Percentiles rank a stretch among this genome's conserved stretches.
Conservation (phyloP, 768 basidiomycete genomes). For the Russula foetens region DNA sequence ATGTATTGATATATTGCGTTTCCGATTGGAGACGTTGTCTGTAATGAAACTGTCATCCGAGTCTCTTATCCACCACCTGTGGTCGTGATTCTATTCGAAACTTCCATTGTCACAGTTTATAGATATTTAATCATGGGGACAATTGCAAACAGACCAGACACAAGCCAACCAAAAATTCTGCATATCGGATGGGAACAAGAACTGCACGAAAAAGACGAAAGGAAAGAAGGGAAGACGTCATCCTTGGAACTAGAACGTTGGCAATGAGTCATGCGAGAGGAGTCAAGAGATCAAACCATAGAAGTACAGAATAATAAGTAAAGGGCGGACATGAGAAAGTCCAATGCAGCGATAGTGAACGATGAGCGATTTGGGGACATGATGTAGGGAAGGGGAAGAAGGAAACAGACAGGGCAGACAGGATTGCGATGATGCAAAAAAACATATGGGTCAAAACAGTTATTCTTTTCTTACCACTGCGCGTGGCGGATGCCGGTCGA, state of each 20-base stretch:
- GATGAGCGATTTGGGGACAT: constrained; percentile 9
- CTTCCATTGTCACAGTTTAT: background rate
- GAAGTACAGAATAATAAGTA: constrained; percentile 14
- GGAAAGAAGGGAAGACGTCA: background rate
- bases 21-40: background rate
- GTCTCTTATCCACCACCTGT: background rate
- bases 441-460: background rate
- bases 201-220: background rate
- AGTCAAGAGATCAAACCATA: constrained; percentile 3
- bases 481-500: constrained; percentile 18
- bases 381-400: no score
- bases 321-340: background rate
- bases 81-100: background rate
- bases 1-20: constrained; percentile 2
- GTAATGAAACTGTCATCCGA: background rate
- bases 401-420: background rate
- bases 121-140: background rate
- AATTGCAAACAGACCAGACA: background rate
- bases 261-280: constrained; percentile 1
- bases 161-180: constrained; percentile 4
- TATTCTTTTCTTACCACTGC: constrained; percentile 2
- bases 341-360: constrained; percentile 3
- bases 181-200: constrained; percentile 9
- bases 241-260: background rate
- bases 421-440: background rate